Conservation (phyloP, 2,329 filamentous ascomycete genomes). For the Ophiocordyceps camponoti-leonardi region DNA sequence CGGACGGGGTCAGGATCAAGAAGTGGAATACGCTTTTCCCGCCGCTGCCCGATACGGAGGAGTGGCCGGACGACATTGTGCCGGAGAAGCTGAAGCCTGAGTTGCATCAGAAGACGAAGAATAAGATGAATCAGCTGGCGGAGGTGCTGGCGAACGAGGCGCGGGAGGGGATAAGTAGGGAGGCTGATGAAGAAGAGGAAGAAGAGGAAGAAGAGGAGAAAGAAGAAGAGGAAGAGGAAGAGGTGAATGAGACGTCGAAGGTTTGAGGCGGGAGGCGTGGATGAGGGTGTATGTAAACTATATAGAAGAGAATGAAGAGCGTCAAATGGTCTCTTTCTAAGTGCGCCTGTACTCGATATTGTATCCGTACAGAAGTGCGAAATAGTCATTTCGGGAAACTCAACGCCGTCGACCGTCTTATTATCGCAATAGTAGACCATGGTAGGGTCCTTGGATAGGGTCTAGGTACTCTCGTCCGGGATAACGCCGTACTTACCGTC, state of each 20-base stretch:
- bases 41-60: slow-evolving; percentile 14
- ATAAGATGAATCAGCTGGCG: slow-evolving; percentile 11
- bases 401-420: slow-evolving; percentile 86
- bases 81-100: slow-evolving; percentile 4
- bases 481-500: slow-evolving; percentile 77
- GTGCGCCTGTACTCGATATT: too few species aligned
- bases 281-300: too few species aligned
- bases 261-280: too few species aligned
- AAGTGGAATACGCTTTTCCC: slow-evolving; percentile 33
- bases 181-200: neutral
- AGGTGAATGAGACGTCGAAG: too few species aligned
- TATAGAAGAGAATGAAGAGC: too few species aligned
- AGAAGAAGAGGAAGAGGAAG: neutral
- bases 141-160: slow-evolving; percentile 12
- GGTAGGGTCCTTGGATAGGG: slow-evolving; percentile 47
- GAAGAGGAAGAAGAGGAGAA: too few species aligned
- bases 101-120: slow-evolving; percentile 7
- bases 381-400: slow-evolving; percentile 46
- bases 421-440: slow-evolving; percentile 88
- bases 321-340: too few species aligned
- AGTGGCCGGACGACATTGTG: slow-evolving; percentile 8
- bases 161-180: slow-evolving; percentile 7
- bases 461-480: slow-evolving; percentile 61
- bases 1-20: slow-evolving; percentile 12
- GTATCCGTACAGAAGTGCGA: too few species aligned